These are phyloP conservation scores for Taphrina flavorubra DNA, from an alignment of 1,139 yeast genomes.

Conservation along the genomic window DNA sequence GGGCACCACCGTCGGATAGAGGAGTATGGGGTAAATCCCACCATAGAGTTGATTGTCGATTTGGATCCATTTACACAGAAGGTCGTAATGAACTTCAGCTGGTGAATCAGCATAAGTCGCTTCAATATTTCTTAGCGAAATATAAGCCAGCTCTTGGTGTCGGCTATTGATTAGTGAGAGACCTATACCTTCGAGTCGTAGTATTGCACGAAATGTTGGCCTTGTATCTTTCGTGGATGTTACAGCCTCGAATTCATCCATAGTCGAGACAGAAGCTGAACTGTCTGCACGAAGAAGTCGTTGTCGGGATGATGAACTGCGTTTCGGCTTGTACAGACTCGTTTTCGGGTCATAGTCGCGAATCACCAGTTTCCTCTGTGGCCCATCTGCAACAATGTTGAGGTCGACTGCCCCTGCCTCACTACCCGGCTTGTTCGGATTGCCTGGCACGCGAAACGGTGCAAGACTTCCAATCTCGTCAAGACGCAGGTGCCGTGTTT, in stretches of 20 bases:
- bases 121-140: constrained; percentile 81
- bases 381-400: constrained; percentile 96
- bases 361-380: constrained; percentile 83
- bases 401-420: constrained; percentile 62
- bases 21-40: constrained; percentile 81
- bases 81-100: constrained; percentile 75
- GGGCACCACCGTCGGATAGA: constrained; percentile 92
- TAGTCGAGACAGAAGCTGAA: constrained; percentile 35
- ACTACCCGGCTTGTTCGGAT: constrained; percentile 52
- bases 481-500: constrained; percentile 78
- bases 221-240: constrained; percentile 61
- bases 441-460: constrained; percentile 68
- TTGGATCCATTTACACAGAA: constrained; percentile 92
- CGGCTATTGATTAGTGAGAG: constrained; percentile 77
- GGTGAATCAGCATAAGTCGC: constrained; percentile 82
- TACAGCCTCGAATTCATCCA: constrained; percentile 63
- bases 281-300: constrained; percentile 39
- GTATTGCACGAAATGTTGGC: constrained; percentile 64
- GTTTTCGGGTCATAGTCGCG: constrained; percentile 72
- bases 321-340: constrained; percentile 45
- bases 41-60: constrained; percentile 91
- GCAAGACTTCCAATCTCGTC: constrained; percentile 91
- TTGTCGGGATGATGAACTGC: constrained; percentile 47
- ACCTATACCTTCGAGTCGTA: constrained; percentile 86
- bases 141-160: constrained; percentile 77